Evolutionary conservation across 1,284 basidiomycete genomes (phyloP).

Genomic region (Ganoderma sinense): DNA sequence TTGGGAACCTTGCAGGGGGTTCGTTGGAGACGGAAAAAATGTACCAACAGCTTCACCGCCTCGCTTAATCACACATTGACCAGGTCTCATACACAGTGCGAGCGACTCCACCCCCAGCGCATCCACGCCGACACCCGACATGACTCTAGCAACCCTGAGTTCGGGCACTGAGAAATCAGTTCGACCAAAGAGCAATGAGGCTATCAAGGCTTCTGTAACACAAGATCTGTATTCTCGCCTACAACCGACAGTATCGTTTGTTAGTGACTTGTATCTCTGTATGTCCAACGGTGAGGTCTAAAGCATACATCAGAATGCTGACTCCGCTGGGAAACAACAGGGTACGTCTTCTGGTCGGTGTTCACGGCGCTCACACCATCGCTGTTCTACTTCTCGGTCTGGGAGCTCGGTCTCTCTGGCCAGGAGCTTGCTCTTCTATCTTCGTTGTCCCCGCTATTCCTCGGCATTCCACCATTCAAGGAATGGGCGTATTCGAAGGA

Average conservation of each 20-base stretch:
- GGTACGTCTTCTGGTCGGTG: slow-evolving; percentile 89
- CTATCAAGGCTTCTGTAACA: neutral
- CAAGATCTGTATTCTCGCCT: slow-evolving; percentile 2
- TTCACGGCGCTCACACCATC: slow-evolving; percentile 85
- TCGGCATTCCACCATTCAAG: slow-evolving; percentile 55
- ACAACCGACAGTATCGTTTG: slow-evolving; percentile 31
- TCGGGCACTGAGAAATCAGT: neutral
- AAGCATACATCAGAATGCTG: neutral
- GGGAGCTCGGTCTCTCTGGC: slow-evolving; percentile 85
- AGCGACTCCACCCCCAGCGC: neutral
- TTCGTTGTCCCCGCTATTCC: slow-evolving; percentile 71
- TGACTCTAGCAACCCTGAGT: neutral
- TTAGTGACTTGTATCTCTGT: slow-evolving; percentile 43
- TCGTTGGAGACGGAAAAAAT: slow-evolving; percentile 41
- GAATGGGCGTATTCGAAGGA: slow-evolving; percentile 53
- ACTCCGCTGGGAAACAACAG: slow-evolving; percentile 48
- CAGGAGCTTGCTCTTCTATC: slow-evolving; percentile 76
- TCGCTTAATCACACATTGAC: slow-evolving; percentile 41
- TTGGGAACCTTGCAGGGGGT: slow-evolving; percentile 36
- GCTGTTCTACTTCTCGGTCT: slow-evolving; percentile 93
- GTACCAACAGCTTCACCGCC: slow-evolving; percentile 50
- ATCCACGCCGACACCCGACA: no score
- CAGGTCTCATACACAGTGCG: slow-evolving; percentile 11
- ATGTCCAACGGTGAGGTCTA: slow-evolving; percentile 18
- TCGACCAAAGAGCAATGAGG: neutral